Conservation (phyloP, 2,329 filamentous ascomycete genomes). For the Trichoderma sp. region DNA sequence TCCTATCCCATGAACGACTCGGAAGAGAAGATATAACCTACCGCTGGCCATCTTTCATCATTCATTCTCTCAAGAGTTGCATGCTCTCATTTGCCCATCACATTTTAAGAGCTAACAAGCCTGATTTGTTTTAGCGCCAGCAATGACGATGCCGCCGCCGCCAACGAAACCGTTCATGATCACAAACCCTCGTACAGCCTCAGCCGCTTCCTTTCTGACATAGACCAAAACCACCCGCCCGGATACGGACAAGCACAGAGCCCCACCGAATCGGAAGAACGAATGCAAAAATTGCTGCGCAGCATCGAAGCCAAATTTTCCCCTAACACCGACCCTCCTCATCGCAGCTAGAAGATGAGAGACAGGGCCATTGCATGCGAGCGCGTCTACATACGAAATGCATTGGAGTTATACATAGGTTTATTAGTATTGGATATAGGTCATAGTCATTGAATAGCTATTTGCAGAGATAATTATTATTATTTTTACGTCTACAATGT, state of each 20-base stretch:
- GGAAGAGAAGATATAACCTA: too few relatives aligned
- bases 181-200: neutral
- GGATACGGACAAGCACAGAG: neutral
- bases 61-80: accelerated
- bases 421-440: neutral
- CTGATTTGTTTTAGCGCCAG: neutral
- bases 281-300: neutral
- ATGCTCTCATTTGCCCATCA: neutral
- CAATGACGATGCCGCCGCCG: neutral
- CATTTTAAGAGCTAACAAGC: neutral
- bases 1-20: too few relatives aligned
- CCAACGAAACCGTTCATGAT: neutral
- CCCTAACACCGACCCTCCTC: neutral
- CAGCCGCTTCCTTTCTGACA: neutral
- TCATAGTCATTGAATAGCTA: neutral
- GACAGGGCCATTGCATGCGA: neutral
- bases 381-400: neutral
- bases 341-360: neutral
- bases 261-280: neutral
- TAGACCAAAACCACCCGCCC: neutral
- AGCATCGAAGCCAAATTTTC: neutral
- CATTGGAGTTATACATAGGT: neutral
- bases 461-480: too few relatives aligned
- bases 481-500: neutral
- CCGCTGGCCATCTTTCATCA: neutral